These are phyloP conservation scores for Pulveroboletus frians DNA, from an alignment of 768 basidiomycete genomes.

Conservation along the genomic window DNA sequence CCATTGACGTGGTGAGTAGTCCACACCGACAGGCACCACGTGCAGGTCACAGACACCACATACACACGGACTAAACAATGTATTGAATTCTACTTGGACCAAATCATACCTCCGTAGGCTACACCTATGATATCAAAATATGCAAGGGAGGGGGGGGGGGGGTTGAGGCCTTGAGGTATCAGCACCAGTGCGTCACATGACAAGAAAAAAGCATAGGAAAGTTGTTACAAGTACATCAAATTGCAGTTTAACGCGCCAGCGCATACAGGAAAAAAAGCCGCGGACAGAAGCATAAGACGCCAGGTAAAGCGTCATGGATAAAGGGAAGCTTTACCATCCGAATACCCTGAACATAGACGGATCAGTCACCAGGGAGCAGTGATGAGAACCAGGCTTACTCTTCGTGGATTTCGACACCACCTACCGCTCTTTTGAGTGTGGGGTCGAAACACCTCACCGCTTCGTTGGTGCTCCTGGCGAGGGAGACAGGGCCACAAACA, in stretches of 20 bases:
- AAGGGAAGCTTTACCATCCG: constrained; percentile 7
- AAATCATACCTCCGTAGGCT: too few species aligned
- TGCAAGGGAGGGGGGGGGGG: too few species aligned
- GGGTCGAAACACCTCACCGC: constrained; percentile 32
- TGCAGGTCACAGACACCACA: too few species aligned
- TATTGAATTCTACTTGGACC: too few species aligned
- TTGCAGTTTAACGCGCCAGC: background rate
- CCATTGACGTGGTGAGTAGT: too few species aligned
- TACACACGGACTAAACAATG: too few species aligned
- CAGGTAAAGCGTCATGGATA: background rate
- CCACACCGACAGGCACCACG: too few species aligned
- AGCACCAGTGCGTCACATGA: background rate
- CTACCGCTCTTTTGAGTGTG: constrained; percentile 25
- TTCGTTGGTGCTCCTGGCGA: constrained; percentile 29
- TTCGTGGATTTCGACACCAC: constrained; percentile 37
- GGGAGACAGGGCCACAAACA: constrained; percentile 37
- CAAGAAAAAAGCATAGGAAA: background rate
- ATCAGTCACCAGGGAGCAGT: background rate
- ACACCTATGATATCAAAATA: background rate
- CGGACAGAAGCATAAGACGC: too few species aligned
- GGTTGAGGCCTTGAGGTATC: background rate
- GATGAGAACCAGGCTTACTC: constrained; percentile 29
- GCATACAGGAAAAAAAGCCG: background rate
- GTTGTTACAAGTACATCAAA: background rate
- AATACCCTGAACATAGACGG: constrained; percentile 2